A percentile compares a stretch with the other conserved stretches of the same genome.
These are phyloP conservation scores for Avena sativa DNA, from an alignment of 176 grass and related monocot species.

Conservation along the genomic window DNA sequence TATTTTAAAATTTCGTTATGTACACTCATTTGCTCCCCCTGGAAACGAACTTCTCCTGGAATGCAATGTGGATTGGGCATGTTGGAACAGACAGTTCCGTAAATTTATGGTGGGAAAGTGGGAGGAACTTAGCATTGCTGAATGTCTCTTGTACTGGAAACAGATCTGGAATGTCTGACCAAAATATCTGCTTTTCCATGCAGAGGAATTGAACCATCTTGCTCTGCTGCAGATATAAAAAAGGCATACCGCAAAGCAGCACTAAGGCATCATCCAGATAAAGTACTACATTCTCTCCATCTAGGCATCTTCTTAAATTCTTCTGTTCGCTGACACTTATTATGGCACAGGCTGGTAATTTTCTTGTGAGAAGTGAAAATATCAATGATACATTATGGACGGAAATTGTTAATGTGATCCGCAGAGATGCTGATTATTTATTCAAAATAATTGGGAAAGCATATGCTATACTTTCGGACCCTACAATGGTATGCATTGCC, in stretches of 20 bases:
- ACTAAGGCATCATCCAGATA: constrained; percentile 85
- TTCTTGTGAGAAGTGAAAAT: constrained; percentile 81
- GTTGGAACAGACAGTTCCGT: constrained; percentile 20
- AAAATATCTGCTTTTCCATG: constrained; percentile 36
- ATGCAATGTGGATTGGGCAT: constrained; percentile 8
- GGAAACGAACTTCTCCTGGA: constrained; percentile 22
- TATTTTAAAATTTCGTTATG: not conserved
- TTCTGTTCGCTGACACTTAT: constrained; percentile 44
- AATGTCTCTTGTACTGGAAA: constrained; percentile 4
- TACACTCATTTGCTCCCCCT: not conserved
- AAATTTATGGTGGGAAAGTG: constrained; percentile 13
- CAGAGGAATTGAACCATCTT: constrained; percentile 79
- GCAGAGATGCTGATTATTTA: constrained; percentile 79
- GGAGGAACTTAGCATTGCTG: constrained; percentile 17
- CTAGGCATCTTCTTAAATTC: constrained; percentile 22
- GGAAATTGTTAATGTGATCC: constrained; percentile 58
- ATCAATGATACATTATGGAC: constrained; percentile 55
- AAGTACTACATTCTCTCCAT: constrained; percentile 53
- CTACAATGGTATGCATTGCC: constrained; percentile 59
- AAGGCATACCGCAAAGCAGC: constrained; percentile 90
- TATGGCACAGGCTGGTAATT: constrained; percentile 64
- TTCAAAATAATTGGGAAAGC: constrained; percentile 94
- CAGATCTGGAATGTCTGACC: constrained; percentile 21
- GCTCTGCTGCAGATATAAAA: constrained; percentile 76
- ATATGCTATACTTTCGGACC: constrained; percentile 82